These are phyloP conservation scores for Acmispon strigosus DNA, from an alignment of 306 rosid species.

Conservation along the genomic window DNA sequence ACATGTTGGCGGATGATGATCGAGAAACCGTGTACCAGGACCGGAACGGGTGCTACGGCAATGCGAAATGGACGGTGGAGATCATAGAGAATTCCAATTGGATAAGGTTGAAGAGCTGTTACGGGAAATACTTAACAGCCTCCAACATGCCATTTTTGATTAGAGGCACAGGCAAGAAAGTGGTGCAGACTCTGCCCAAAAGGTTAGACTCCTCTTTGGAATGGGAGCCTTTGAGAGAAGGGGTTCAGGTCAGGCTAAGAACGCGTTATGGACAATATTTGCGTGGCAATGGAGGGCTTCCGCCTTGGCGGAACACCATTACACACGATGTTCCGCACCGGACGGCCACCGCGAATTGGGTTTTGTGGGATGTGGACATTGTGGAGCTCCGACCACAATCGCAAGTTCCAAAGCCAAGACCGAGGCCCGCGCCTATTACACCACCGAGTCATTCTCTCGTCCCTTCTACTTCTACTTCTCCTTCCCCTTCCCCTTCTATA, in stretches of 20 bases:
- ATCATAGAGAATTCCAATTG: conserved; percentile 12
- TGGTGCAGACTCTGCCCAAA: conserved; percentile 51
- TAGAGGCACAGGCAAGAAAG: conserved; percentile 66
- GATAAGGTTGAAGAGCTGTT: conserved; percentile 64
- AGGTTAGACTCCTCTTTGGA: conserved; percentile 71
- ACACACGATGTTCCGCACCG: conserved; percentile 76
- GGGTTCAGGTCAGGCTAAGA: conserved; percentile 56
- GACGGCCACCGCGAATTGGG: conserved; percentile 57
- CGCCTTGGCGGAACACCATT: conserved; percentile 85
- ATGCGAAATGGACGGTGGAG: conserved; percentile 80
- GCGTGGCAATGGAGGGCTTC: conserved; percentile 73
- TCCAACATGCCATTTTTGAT: conserved; percentile 60
- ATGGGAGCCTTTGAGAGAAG: conserved; percentile 86
- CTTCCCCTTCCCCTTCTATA: not conserved
- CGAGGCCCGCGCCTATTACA: conserved; percentile 18
- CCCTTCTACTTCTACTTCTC: not conserved
- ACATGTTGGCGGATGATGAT: conserved; percentile 62
- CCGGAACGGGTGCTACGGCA: conserved; percentile 49
- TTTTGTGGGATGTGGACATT: conserved; percentile 78
- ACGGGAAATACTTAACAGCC: conserved; percentile 77
- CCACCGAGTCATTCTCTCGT: conserved; percentile 6
- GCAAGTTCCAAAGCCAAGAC: not conserved
- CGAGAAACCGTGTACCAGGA: conserved; percentile 63
- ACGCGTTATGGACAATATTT: conserved; percentile 68
- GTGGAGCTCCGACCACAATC: conserved; percentile 29